Percentiles rank a stretch among this genome's conserved stretches.
phyloP scores from a whole-genome alignment of 2,329 filamentous ascomycete species.

The Aspergillus ustus region DNA sequence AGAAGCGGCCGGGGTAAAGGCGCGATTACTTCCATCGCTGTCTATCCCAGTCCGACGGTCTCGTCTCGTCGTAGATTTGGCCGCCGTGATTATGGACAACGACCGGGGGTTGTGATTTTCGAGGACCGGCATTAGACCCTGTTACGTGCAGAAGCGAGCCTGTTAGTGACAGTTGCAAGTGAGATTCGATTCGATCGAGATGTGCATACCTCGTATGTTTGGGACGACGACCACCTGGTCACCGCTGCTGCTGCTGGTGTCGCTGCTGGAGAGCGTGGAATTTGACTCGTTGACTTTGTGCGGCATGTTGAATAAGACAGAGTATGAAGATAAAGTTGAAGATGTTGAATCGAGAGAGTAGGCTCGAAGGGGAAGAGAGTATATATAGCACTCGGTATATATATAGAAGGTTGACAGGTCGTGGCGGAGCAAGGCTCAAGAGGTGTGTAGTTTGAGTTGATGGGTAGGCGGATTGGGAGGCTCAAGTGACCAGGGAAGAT shows the following conservation, averaged over 20 bases:
- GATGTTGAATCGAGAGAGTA: neutral
- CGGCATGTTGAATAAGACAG: slow-evolving; percentile 32
- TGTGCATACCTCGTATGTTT: slow-evolving; percentile 37
- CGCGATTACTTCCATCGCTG: slow-evolving; percentile 42
- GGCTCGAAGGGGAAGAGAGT: neutral
- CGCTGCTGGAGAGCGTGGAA: slow-evolving; percentile 39
- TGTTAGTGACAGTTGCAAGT: slow-evolving; percentile 15
- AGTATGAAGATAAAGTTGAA: neutral
- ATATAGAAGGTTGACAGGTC: slow-evolving; percentile 21
- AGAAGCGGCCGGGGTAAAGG: neutral
- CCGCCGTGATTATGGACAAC: slow-evolving; percentile 42
- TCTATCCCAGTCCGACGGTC: slow-evolving; percentile 44
- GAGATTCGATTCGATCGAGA: slow-evolving; percentile 5
- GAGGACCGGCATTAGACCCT: slow-evolving; percentile 38
- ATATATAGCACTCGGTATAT: slow-evolving; percentile 14
- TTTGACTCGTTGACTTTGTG: slow-evolving; percentile 43
- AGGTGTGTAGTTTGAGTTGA: slow-evolving; percentile 2
- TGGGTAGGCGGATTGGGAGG: slow-evolving; percentile 13
- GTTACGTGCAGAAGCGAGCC: slow-evolving; percentile 20
- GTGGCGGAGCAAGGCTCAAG: slow-evolving; percentile 28
- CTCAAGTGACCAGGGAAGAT: slow-evolving; percentile 4
- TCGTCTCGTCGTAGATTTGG: slow-evolving; percentile 42
- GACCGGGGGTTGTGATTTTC: slow-evolving; percentile 37
- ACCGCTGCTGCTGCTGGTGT: slow-evolving; percentile 29
- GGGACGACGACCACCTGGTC: slow-evolving; percentile 35